These are phyloP conservation scores for Populus tomentosa DNA, from an alignment of 441 rosid genomes.

Conservation along the genomic window DNA sequence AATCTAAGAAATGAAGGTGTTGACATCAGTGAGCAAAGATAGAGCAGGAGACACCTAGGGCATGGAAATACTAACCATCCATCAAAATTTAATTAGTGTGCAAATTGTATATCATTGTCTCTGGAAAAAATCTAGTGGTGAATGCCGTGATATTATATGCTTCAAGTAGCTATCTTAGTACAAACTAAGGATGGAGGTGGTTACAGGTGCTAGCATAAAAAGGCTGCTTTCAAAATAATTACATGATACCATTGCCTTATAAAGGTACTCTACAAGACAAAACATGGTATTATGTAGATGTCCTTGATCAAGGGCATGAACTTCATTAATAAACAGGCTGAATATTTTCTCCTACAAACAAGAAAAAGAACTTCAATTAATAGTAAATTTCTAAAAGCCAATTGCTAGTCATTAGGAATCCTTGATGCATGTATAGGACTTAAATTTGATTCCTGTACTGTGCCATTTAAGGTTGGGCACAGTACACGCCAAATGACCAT, in stretches of 20 bases:
- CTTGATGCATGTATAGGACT: no score
- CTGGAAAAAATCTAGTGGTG: not conserved
- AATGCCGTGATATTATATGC: not conserved
- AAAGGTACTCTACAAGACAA: not conserved
- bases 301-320: no score
- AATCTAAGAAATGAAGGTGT: not conserved
- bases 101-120: not conserved
- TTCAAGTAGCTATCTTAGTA: not conserved
- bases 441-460: no score
- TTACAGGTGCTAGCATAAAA: not conserved
- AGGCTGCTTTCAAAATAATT: not conserved
- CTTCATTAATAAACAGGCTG: no score
- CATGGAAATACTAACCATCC: slow-evolving; percentile 1
- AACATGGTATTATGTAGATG: no score
- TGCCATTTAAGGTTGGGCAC: no score
- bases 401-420: no score
- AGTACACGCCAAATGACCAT: no score
- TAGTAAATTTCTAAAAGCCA: no score
- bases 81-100: not conserved
- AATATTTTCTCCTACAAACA: no score
- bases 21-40: not conserved
- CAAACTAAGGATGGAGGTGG: not conserved
- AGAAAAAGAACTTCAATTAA: no score
- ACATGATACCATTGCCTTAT: not conserved
- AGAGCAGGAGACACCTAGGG: not conserved